Evolutionary conservation across 495 filamentous ascomycete species (phyloP).

Genomic region (Podospora pseudocomata): DNA sequence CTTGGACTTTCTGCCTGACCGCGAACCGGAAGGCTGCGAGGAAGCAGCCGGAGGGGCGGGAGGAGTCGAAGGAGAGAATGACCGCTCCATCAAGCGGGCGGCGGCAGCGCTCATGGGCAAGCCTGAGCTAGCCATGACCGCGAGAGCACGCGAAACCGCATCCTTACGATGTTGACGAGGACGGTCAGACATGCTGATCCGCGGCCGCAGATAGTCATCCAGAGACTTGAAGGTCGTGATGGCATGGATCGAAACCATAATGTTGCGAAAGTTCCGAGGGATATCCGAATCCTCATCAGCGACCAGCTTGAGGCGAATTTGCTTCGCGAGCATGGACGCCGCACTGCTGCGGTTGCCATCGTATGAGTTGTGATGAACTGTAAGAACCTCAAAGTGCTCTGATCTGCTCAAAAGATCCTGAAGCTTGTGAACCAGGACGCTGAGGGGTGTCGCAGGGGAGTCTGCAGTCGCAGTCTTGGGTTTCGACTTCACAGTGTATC

Average conservation of each 20-base stretch:
- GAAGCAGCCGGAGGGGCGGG: slow-evolving; percentile 28
- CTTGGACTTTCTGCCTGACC: slow-evolving; percentile 45
- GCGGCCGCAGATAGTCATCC: slow-evolving; percentile 90
- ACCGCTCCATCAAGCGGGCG: slow-evolving; percentile 45
- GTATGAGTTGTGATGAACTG: slow-evolving; percentile 87
- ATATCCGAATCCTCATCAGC: slow-evolving; percentile 90
- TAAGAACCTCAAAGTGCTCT: slow-evolving; percentile 96
- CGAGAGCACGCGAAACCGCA: slow-evolving; percentile 60
- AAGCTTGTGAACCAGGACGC: slow-evolving; percentile 85
- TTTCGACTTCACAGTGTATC: slow-evolving; percentile 57
- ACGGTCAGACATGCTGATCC: slow-evolving; percentile 80
- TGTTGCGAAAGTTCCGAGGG: slow-evolving; percentile 76
- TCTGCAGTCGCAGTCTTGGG: slow-evolving; percentile 59
- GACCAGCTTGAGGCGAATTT: slow-evolving; percentile 82
- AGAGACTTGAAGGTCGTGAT: slow-evolving; percentile 97
- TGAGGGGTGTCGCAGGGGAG: slow-evolving; percentile 76
- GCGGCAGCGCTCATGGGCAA: slow-evolving; percentile 38
- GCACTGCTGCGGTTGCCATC: slow-evolving; percentile 91
- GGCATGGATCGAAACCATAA: slow-evolving; percentile 98
- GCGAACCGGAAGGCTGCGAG: slow-evolving; percentile 39
- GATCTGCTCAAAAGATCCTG: slow-evolving; percentile 94
- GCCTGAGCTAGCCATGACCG: slow-evolving; percentile 78
- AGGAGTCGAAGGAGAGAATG: slow-evolving; percentile 27
- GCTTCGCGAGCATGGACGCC: slow-evolving; percentile 93
- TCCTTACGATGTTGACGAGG: slow-evolving; percentile 64